A percentile compares a stretch with the other conserved stretches of the same genome.
Evolutionary conservation across 805 yeast species (phyloP).

Genomic region (Nakazawaea ambrosiae): DNA sequence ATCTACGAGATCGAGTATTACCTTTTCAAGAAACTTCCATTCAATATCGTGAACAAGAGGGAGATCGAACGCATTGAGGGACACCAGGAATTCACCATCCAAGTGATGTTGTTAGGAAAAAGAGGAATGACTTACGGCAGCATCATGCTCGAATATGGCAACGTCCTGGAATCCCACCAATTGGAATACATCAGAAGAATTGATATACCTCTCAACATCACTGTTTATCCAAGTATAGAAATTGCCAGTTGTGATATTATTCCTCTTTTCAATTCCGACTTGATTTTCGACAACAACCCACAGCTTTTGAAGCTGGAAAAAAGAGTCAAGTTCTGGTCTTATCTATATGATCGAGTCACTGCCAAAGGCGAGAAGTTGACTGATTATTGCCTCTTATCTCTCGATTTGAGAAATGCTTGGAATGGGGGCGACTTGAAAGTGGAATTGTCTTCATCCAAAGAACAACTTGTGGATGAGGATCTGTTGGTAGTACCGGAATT

Average conservation of each 20-base stretch:
- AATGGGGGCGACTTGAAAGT: constrained; percentile 42
- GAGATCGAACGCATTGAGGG: constrained; percentile 35
- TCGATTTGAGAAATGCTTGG: constrained; percentile 85
- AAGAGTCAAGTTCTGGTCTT: constrained; percentile 6
- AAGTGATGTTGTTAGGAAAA: constrained; percentile 61
- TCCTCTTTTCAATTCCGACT: constrained; percentile 35
- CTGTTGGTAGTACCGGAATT: background rate
- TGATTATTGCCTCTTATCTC: constrained; percentile 54
- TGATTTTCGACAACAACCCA: constrained; percentile 17
- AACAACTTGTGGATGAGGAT: constrained; percentile 14
- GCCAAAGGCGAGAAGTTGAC: constrained; percentile 27
- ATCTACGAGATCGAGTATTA: constrained; percentile 71
- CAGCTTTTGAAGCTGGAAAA: background rate
- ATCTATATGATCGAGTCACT: constrained; percentile 3
- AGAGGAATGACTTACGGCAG: constrained; percentile 64
- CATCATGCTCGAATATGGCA: constrained; percentile 59
- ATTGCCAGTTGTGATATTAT: constrained; percentile 70
- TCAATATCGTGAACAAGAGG: constrained; percentile 42
- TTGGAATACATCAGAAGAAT: constrained; percentile 45
- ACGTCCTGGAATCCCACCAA: constrained; percentile 21
- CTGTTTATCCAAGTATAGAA: constrained; percentile 70
- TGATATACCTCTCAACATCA: constrained; percentile 59
- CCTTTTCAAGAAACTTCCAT: constrained; percentile 49
- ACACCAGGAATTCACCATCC: constrained; percentile 32
- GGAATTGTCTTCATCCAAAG: constrained; percentile 16